phyloP scores from a whole-genome alignment of 2,329 filamentous ascomycete genomes.

The Rhexocercosporidium sp. region DNA sequence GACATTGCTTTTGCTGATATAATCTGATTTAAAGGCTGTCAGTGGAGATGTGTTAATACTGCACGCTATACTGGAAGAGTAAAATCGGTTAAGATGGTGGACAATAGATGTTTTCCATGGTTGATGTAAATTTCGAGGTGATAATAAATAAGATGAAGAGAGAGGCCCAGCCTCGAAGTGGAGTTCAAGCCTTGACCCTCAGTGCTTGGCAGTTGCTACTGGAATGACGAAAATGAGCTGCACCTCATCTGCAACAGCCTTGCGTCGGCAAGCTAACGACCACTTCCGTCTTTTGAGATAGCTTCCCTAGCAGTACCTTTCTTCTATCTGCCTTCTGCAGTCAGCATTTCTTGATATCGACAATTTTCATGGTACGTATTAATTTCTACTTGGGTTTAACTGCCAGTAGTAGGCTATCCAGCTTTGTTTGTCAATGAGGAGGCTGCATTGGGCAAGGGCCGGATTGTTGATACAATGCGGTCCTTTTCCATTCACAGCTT shows the following conservation, averaged over 20 bases:
- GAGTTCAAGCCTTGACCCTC: neutral
- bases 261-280: neutral
- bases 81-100: neutral
- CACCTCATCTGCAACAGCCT: constrained; percentile 18
- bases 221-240: constrained; percentile 21
- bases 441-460: neutral
- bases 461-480: neutral
- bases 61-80: neutral
- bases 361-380: neutral
- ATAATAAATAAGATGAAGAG: neutral
- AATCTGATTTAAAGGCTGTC: neutral
- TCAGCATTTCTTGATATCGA: neutral
- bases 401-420: neutral
- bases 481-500: neutral
- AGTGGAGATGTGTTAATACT: neutral
- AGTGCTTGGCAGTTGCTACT: constrained; percentile 14
- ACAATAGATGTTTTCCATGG: neutral
- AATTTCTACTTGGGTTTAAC: neutral
- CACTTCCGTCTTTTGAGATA: constrained; percentile 1
- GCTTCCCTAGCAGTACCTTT: neutral
- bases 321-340: neutral
- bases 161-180: neutral
- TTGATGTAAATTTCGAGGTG: neutral
- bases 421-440: neutral
- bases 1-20: constrained; percentile 12